Evolutionary conservation across 2,329 filamentous ascomycete species (phyloP), one percentile per base, ranked within the genome.

Genomic region (Epichloe elymi): DNA sequence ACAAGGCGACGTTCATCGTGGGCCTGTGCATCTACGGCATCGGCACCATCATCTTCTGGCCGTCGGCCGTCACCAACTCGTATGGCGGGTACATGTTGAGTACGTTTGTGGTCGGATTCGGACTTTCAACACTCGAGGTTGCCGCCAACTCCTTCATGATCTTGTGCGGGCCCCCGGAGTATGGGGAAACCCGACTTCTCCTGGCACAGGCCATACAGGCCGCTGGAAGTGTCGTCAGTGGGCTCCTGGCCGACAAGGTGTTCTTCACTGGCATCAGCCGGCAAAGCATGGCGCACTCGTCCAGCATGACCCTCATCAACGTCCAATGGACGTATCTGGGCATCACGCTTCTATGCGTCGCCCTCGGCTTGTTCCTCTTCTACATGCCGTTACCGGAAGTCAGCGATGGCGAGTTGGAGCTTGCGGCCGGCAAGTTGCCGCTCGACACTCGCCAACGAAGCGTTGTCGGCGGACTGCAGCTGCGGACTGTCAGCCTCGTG

Each of bases 301-400:
- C 48, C 41, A 65, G 61, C 36, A 63, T 72, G 33, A 77, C 76
- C 1, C 73, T 93, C 3, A 76, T 86, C 55, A 81, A 85, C 54
- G 85, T 91, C 2, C 88, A 93, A 65, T 94, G 85, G 84, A 86
- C 86, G 0, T 93, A 93, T 58, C 75, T 93, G n/a, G 84, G 82
- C 51, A 84, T 91, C 54, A 87, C 86, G 0, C 72, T 85, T 23
- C 82, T 89, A 51, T 86, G 85, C 52, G 85, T 84, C 49, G 70
- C 78, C 3, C 73, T 94, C 3, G 85, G 81, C 0, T 68, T 84
- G 3, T 79, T 84, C 61, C 83, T 85, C 62, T 84, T 79, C 61
- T 85, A 84, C 59, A 79, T 83, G 72, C 80, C 80, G 0, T 67
- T 84, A 2, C 80, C 80, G 0, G 81, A 83, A 56, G 74, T 80